phyloP scores from a whole-genome alignment of 345 rosid species.

The Bruguiera gymnorhiza region DNA sequence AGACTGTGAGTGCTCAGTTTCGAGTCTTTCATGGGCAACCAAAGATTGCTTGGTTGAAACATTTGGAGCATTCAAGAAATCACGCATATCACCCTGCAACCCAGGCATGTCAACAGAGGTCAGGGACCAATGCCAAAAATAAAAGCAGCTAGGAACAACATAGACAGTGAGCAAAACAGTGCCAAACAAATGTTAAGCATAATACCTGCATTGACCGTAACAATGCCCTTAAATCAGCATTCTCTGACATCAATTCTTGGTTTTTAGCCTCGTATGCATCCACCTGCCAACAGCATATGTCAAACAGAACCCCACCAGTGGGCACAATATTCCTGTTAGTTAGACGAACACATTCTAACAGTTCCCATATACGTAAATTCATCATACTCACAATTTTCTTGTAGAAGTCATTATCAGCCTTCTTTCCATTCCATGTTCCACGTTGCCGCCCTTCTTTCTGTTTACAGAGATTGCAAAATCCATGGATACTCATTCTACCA shows the following conservation, averaged over 20 bases:
- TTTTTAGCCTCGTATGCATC: conserved; percentile 95
- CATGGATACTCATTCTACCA: background rate
- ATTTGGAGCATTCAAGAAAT: conserved; percentile 82
- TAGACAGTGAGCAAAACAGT: conserved; percentile 1
- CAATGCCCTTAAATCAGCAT: conserved; percentile 85
- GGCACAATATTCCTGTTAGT: no score
- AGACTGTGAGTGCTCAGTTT: conserved; percentile 66
- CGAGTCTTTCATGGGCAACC: conserved; percentile 53
- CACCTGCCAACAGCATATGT: conserved; percentile 41
- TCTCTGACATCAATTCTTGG: conserved; percentile 88
- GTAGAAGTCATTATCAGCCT: conserved; percentile 88
- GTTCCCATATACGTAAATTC: background rate
- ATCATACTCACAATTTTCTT: conserved; percentile 71
- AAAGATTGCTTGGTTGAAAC: conserved; percentile 70
- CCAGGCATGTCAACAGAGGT: conserved; percentile 1
- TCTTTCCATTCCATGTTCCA: conserved; percentile 99
- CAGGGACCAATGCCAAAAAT: background rate
- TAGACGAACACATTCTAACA: no score
- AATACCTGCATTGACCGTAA: conserved; percentile 89
- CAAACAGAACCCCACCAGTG: background rate
- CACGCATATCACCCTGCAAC: conserved; percentile 89
- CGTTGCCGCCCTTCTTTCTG: conserved; percentile 99
- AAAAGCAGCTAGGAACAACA: conserved; percentile 1
- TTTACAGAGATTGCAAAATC: conserved; percentile 16
- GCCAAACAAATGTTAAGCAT: background rate